Evolutionary conservation across 192 early-diverging fungal genomes (phyloP), one percentile per base, ranked within the genome.

Genomic region (Endogone sp.): DNA sequence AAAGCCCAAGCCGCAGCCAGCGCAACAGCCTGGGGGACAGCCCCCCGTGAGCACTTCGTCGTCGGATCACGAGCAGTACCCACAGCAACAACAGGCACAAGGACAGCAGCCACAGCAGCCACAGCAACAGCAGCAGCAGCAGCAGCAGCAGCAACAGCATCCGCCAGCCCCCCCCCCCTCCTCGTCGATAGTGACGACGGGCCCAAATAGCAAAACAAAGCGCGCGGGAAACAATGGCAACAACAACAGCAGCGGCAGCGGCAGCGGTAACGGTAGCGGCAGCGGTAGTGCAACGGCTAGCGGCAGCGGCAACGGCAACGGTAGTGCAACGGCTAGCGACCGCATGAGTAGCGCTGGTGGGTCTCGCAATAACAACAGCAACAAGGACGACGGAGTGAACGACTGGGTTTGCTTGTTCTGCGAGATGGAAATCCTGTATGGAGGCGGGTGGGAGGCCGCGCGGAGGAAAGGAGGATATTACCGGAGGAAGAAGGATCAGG

Each of bases 371-470:
- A 49, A 49, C 9, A 16, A 49, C 37, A 49, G 16, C 9, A 16
- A 49, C 37, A 49, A 49, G 37, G 37, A 49, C 1, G 37, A 49
- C 37, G 37, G 37, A 49, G 16, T 16, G 9, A 49, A 49, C 37
- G 37, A 49, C 37, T 49, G 37, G 37, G 37, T 49, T 0, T 60
- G 59, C 59, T 10, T 60, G 22, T 60, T 60, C 27, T 60, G 59
- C 59, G 24, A 60, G 27, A 60, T 60, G 59, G 59, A 60, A 10
- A 60, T 60, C 27, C 59, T 60, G 22, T 60, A 60, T 21, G 59
- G 59, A 10, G 59, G 59, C 6, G 59, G 59, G 27, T 60, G 59
- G 59, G 27, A 60, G 27, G 59, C 59, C 1, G 59, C 59, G 6
- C 6, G 59, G 21, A 60, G 27, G 59, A 60, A 60, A 21, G 37